Percentiles rank a stretch among this genome's conserved stretches.
Conservation (phyloP, 2,329 filamentous ascomycete genomes). For the Fusarium pseudoanthophilum region DNA sequence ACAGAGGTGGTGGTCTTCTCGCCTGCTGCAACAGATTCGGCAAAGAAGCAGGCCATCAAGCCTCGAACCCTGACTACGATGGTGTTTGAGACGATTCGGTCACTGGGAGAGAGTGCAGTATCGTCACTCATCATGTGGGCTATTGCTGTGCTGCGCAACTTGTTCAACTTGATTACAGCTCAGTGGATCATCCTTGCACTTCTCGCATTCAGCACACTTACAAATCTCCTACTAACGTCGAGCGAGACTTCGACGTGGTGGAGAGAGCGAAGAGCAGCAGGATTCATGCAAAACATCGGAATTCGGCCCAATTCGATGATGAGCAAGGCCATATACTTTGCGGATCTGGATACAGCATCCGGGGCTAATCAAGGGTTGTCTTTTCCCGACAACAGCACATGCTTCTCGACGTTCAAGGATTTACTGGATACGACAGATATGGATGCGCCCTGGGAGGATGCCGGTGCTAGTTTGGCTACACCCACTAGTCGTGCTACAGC, state of each 20-base stretch:
- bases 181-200: conserved; percentile 79
- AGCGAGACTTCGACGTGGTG: conserved; percentile 83
- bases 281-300: conserved; percentile 84
- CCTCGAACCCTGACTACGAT: conserved; percentile 73
- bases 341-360: conserved; percentile 77
- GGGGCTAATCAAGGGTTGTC: conserved; percentile 48
- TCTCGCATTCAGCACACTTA: conserved; percentile 73
- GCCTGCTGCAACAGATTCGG: conserved; percentile 58
- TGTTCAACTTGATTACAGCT: conserved; percentile 75
- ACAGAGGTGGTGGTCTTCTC: conserved; percentile 71
- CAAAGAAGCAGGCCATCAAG: conserved; percentile 69
- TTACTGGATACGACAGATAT: conserved; percentile 68
- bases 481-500: conserved; percentile 65
- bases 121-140: conserved; percentile 82
- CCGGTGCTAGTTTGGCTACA: conserved; percentile 59
- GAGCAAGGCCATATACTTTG: conserved; percentile 86
- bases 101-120: conserved; percentile 77
- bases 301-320: conserved; percentile 82
- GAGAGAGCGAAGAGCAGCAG: conserved; percentile 81
- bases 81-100: conserved; percentile 77
- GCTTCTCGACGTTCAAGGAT: conserved; percentile 71
- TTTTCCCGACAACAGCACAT: conserved; percentile 62
- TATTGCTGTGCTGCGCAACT: conserved; percentile 71
- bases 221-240: conserved; percentile 80
- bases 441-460: conserved; percentile 65